Evolutionary conservation across 2,329 filamentous ascomycete species (phyloP).

Genomic region (Botrytis tulipae): DNA sequence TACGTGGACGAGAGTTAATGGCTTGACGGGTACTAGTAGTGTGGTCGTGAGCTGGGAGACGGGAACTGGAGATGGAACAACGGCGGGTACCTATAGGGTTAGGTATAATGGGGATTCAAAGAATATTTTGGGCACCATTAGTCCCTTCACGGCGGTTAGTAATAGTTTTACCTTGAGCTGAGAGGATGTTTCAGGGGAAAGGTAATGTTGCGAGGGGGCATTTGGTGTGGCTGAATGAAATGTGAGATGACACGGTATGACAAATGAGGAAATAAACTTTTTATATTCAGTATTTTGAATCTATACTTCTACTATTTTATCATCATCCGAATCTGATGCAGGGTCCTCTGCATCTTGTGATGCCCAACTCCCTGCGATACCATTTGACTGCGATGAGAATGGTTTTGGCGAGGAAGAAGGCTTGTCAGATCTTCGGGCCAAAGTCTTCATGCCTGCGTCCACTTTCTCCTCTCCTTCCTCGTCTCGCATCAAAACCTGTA

Average conservation of each 20-base stretch:
- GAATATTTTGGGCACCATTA: slow-evolving; percentile 56
- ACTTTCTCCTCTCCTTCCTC: slow-evolving; percentile 38
- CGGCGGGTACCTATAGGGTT: slow-evolving; percentile 69
- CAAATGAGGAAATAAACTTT: not conserved
- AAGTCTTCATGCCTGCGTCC: slow-evolving; percentile 33
- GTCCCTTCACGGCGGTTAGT: slow-evolving; percentile 66
- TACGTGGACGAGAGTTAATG: slow-evolving; percentile 71
- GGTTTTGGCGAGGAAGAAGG: slow-evolving; percentile 19
- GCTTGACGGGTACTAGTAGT: slow-evolving; percentile 69
- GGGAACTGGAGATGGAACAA: slow-evolving; percentile 47
- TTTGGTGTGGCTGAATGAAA: not conserved
- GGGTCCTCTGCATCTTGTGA: slow-evolving; percentile 31
- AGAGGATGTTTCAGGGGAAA: not conserved
- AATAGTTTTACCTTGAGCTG: slow-evolving; percentile 30
- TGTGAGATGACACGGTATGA: not conserved
- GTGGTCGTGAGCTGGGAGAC: slow-evolving; percentile 81
- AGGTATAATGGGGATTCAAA: slow-evolving; percentile 84
- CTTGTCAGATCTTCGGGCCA: slow-evolving; percentile 24
- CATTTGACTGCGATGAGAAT: slow-evolving; percentile 19
- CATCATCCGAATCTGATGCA: slow-evolving; percentile 34
- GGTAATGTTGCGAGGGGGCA: too few species aligned
- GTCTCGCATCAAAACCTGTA: slow-evolving; percentile 58
- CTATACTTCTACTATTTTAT: slow-evolving; percentile 39
- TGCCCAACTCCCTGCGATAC: slow-evolving; percentile 25
- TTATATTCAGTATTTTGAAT: slow-evolving; percentile 1